Conservation (phyloP, 2,329 filamentous ascomycete species). For the Aspergillus sp. region DNA sequence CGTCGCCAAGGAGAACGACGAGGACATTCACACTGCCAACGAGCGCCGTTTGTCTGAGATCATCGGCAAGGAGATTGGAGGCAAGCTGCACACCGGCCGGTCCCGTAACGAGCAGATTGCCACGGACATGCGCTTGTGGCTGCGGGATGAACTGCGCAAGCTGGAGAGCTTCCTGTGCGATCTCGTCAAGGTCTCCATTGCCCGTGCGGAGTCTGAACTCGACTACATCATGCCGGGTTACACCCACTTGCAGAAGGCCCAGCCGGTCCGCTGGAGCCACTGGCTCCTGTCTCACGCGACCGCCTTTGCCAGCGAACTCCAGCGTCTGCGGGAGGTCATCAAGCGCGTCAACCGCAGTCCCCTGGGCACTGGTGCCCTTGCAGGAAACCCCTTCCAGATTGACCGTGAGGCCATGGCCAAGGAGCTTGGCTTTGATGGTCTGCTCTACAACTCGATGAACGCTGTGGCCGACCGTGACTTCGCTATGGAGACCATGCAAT, state of each 20-base stretch:
- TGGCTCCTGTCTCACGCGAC: conserved; percentile 77
- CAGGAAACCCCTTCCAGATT: conserved; percentile 79
- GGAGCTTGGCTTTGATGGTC: conserved; percentile 76
- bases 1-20: conserved; percentile 44
- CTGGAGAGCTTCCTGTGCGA: conserved; percentile 69
- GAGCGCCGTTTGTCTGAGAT: conserved; percentile 76
- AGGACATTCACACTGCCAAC: conserved; percentile 70
- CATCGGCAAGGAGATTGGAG: conserved; percentile 79
- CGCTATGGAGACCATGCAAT: conserved; percentile 77
- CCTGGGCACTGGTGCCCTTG: conserved; percentile 74
- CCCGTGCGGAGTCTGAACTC: conserved; percentile 72
- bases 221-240: conserved; percentile 83
- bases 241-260: conserved; percentile 80
- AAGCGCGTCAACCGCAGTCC: conserved; percentile 71
- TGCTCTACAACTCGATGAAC: conserved; percentile 76
- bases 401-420: conserved; percentile 76
- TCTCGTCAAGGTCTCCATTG: conserved; percentile 68
- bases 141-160: conserved; percentile 70
- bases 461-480: conserved; percentile 79
- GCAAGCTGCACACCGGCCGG: conserved; percentile 86
- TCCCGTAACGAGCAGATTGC: conserved; percentile 89
- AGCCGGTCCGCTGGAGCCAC: conserved; percentile 79
- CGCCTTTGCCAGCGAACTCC: conserved; percentile 71
- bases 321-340: conserved; percentile 72
- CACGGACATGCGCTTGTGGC: conserved; percentile 87